Evolutionary conservation across 2,329 filamentous ascomycete species (phyloP), one percentile per base, ranked within the genome.

Genomic region (Colletotrichum gigasporum): DNA sequence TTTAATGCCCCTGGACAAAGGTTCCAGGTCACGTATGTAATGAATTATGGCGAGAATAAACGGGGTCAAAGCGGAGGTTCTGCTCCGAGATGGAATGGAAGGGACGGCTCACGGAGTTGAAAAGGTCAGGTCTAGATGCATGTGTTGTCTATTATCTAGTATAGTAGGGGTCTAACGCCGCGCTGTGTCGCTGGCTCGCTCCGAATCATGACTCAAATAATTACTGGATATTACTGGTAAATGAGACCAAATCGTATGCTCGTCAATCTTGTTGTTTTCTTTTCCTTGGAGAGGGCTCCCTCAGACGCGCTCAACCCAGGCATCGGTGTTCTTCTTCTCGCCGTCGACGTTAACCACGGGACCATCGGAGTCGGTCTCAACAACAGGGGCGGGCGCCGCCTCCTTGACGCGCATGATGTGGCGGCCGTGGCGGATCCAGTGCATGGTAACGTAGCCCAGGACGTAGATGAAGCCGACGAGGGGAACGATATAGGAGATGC

Each of bases 401-500:
- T 73, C 70, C 71, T 76, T 77, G 28, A 73, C 69, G 8, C 73
- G 61, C 69, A 74, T 65, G 53, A 77, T 69, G 39, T 72, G 68
- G 22, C 69, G 67, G 20, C 75, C 75, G 45, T 73, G 71, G 56
- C 71, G 66, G 12, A 75, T 14, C 75, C 75, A 76, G 65, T 76
- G 74, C 53, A 69, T 53, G 30, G 69, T 51, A 7, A 74, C 72
- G 50, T 76, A 76, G 12, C 67, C 68, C 14, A 76, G 57, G 2
- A 76, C 80, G 44, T 78, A 76, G 32, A 77, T 59, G 70, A 82
- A 82, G 20, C 79, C 79, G 54, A 79, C 73, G 12, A 81, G 71
- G 5, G 80, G 79, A 1, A 81, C 79, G 22, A 82, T 57, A 70
- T 81, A 82, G 12, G 78, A 80, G 70, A 80, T 78, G 5, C 77